These are phyloP conservation scores for Triticum timopheevii DNA, from an alignment of 176 grass and related monocot genomes.

Conservation along the genomic window DNA sequence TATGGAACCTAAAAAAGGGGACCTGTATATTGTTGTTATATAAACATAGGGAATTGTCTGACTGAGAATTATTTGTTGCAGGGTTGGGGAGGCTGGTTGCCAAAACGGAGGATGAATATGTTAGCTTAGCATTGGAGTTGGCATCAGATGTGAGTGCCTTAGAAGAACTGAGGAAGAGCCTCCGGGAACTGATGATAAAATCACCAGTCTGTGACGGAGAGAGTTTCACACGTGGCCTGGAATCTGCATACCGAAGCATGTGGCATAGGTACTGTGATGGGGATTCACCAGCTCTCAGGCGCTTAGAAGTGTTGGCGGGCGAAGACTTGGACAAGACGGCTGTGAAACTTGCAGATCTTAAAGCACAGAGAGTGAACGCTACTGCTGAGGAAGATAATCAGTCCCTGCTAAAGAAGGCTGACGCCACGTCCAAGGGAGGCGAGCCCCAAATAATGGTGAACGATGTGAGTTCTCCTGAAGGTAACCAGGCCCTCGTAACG, in stretches of 20 bases:
- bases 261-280: constrained; percentile 80
- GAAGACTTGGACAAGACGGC: constrained; percentile 34
- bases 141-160: constrained; percentile 78
- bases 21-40: constrained; percentile 10
- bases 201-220: constrained; percentile 85
- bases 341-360: constrained; percentile 38
- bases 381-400: constrained; percentile 33
- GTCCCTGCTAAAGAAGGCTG: not conserved
- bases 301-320: constrained; percentile 51
- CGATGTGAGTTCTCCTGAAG: constrained; percentile 23
- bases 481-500: constrained; percentile 19
- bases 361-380: constrained; percentile 29
- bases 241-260: constrained; percentile 91
- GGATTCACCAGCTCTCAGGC: constrained; percentile 62
- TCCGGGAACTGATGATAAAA: constrained; percentile 81
- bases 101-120: constrained; percentile 72
- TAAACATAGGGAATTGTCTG: constrained; percentile 1
- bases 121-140: constrained; percentile 66
- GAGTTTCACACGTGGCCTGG: constrained; percentile 68
- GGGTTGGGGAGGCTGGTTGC: constrained; percentile 60
- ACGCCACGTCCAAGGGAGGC: constrained; percentile 26
- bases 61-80: constrained; percentile 31
- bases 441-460: constrained; percentile 20
- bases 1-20: not conserved
- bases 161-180: constrained; percentile 72